Evolutionary conservation across 768 basidiomycete genomes (phyloP).

Genomic region (Hypsizygus marmoreus): DNA sequence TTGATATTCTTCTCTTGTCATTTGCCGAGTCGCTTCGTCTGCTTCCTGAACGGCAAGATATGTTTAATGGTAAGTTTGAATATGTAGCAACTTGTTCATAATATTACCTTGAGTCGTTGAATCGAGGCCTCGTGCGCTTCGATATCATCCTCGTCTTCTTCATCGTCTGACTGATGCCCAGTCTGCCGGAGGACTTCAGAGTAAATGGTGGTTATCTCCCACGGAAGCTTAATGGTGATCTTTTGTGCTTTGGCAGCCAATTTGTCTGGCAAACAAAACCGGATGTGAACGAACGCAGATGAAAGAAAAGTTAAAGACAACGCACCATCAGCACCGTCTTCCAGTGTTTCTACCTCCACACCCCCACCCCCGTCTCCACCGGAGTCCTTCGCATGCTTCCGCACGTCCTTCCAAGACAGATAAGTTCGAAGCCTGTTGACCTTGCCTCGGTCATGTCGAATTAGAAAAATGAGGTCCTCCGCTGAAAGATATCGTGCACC

Average conservation of each 20-base stretch:
- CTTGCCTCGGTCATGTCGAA: slow-evolving; percentile 91
- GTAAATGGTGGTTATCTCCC: slow-evolving; percentile 93
- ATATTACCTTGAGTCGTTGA: slow-evolving; percentile 69
- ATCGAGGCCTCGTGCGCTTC: slow-evolving; percentile 96
- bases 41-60: slow-evolving; percentile 65
- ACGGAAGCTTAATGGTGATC: slow-evolving; percentile 92
- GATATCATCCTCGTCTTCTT: slow-evolving; percentile 94
- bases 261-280: slow-evolving; percentile 54
- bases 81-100: slow-evolving; percentile 1
- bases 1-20: slow-evolving; percentile 96
- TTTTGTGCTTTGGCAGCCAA: slow-evolving; percentile 84
- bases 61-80: neutral
- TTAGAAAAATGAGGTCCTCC: slow-evolving; percentile 95
- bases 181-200: slow-evolving; percentile 78
- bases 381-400: slow-evolving; percentile 91
- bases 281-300: neutral
- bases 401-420: slow-evolving; percentile 95
- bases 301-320: slow-evolving; percentile 2
- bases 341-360: slow-evolving; percentile 80
- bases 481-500: slow-evolving; percentile 85
- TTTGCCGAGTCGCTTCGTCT: slow-evolving; percentile 91
- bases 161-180: slow-evolving; percentile 87
- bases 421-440: slow-evolving; percentile 93
- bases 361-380: slow-evolving; percentile 80
- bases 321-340: slow-evolving; percentile 81